A percentile compares a stretch with the other conserved stretches of the same genome.
These are phyloP conservation scores for Panicum miliaceum DNA, from an alignment of 176 grass and related monocot species.

Conservation along the genomic window DNA sequence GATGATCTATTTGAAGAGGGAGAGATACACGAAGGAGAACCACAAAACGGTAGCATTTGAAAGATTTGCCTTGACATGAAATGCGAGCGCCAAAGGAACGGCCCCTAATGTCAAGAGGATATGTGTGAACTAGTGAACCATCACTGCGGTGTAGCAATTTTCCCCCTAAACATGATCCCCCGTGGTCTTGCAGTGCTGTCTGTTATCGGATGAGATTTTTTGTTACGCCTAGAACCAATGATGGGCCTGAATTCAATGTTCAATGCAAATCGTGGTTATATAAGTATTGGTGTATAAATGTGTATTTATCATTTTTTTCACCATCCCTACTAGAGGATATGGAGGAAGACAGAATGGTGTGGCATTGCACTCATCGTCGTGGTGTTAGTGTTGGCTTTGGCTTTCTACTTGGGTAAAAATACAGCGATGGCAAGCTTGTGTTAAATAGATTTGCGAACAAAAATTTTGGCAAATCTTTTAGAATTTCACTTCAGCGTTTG, in stretches of 20 bases:
- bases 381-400: neutral
- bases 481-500: neutral
- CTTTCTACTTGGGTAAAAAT: neutral
- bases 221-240: neutral
- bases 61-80: neutral
- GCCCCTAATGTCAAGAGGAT: neutral
- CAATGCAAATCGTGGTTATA: slow-evolving; percentile 22
- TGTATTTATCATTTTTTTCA: neutral
- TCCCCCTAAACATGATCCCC: neutral
- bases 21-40: slow-evolving; percentile 67
- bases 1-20: slow-evolving; percentile 94
- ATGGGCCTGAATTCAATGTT: slow-evolving; percentile 13
- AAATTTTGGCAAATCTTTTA: neutral
- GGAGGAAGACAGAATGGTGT: neutral
- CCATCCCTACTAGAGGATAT: neutral
- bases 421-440: neutral
- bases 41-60: slow-evolving; percentile 35
- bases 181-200: neutral
- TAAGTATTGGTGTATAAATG: neutral
- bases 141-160: neutral
- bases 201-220: neutral
- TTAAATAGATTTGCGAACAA: neutral
- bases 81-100: slow-evolving; percentile 1
- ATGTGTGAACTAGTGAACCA: slow-evolving; percentile 15
- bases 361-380: neutral